phyloP scores from a whole-genome alignment of 495 filamentous ascomycete genomes.

The Penicillium steckii region DNA sequence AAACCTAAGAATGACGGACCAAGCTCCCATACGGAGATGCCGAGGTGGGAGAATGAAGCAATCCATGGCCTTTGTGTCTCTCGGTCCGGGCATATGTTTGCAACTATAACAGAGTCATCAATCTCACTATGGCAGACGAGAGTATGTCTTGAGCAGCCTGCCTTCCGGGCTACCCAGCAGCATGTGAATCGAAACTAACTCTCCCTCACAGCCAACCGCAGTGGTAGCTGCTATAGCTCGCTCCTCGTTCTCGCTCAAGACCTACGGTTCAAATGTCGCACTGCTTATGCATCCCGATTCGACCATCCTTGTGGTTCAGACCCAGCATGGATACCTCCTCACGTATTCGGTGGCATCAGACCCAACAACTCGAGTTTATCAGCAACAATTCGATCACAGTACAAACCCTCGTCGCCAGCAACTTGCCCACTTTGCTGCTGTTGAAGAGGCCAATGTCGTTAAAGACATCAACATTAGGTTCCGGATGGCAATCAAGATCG shows the following conservation, averaged over 20 bases:
- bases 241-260: slow-evolving; percentile 71
- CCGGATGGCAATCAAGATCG: slow-evolving; percentile 96
- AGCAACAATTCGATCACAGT: slow-evolving; percentile 69
- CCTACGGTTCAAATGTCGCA: slow-evolving; percentile 81
- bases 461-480: slow-evolving; percentile 87
- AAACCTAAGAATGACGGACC: slow-evolving; percentile 10
- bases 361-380: slow-evolving; percentile 77
- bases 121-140: slow-evolving; percentile 95
- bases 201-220: slow-evolving; percentile 69
- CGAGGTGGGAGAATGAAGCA: slow-evolving; percentile 50
- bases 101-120: slow-evolving; percentile 77
- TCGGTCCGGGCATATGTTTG: slow-evolving; percentile 82
- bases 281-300: slow-evolving; percentile 89
- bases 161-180: not conserved
- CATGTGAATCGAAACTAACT: slow-evolving; percentile 27
- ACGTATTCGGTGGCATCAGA: slow-evolving; percentile 93
- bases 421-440: slow-evolving; percentile 58
- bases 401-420: slow-evolving; percentile 71
- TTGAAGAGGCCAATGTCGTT: slow-evolving; percentile 72
- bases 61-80: slow-evolving; percentile 77
- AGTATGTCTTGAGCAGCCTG: slow-evolving; percentile 52
- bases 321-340: slow-evolving; percentile 81
- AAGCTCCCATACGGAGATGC: slow-evolving; percentile 22
- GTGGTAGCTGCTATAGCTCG: slow-evolving; percentile 82
- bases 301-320: slow-evolving; percentile 89